A percentile compares a stretch with the other conserved stretches of the same genome.
Conservation (phyloP, 495 filamentous ascomycete genomes). For the Extremus antarcticus region DNA sequence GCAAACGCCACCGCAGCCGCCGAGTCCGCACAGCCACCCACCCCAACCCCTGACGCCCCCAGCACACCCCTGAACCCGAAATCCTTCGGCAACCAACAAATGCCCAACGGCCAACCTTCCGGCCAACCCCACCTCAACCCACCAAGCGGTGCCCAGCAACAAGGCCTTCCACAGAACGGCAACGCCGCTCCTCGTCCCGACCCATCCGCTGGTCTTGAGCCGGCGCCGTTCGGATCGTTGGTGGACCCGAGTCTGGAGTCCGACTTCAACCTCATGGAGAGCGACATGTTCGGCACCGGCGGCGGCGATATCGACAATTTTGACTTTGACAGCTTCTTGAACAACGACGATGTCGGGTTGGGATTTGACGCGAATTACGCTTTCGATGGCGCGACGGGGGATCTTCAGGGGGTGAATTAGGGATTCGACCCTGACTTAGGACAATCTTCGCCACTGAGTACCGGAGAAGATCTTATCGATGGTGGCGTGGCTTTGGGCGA, state of each 20-base stretch:
- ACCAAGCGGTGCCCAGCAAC: conserved; percentile 1
- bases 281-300: no score
- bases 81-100: conserved; percentile 46
- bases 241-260: no score
- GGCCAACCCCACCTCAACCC: conserved; percentile 32
- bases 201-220: no score
- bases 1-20: conserved; percentile 66
- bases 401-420: conserved; percentile 2
- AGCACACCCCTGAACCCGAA: conserved; percentile 68
- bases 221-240: no score
- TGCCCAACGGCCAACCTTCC: conserved; percentile 34
- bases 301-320: conserved; percentile 75
- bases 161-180: neutral
- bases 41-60: conserved; percentile 72
- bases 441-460: neutral
- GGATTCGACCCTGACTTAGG: neutral
- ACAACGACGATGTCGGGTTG: conserved; percentile 44
- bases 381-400: conserved; percentile 9
- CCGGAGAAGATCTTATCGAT: no score
- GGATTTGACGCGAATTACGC: conserved; percentile 38
- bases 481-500: no score
- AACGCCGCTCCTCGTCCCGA: no score
- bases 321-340: conserved; percentile 91
- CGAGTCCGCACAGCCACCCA: conserved; percentile 61
- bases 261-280: conserved; percentile 50